Conservation (phyloP, 495 filamentous ascomycete genomes). For the Talaromyces liani region DNA sequence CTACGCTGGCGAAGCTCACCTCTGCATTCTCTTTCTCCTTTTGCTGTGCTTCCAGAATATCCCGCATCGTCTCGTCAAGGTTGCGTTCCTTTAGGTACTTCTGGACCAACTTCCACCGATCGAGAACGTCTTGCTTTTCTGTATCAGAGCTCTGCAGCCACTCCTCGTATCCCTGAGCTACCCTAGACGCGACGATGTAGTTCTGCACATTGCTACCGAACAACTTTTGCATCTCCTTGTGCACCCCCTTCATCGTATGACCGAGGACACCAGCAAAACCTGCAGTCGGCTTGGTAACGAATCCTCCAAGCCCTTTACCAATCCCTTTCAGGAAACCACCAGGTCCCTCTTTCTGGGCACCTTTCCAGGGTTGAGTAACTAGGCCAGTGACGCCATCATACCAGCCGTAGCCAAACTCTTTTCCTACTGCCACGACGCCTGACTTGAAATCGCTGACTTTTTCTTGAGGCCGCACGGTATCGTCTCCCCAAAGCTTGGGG, state of each 20-base stretch:
- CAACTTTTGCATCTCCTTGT: conserved; percentile 60
- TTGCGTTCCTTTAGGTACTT: not conserved
- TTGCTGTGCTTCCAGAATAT: not conserved
- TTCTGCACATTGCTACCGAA: conserved; percentile 56
- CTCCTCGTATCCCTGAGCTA: conserved; percentile 54
- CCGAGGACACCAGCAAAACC: conserved; percentile 52
- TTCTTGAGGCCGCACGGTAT: conserved; percentile 40
- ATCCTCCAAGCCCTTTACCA: conserved; percentile 65
- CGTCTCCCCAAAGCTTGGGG: conserved; percentile 70
- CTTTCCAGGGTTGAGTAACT: conserved; percentile 59
- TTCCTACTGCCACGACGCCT: conserved; percentile 28
- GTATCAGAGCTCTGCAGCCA: conserved; percentile 41
- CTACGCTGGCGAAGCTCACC: not conserved
- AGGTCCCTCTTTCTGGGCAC: conserved; percentile 59
- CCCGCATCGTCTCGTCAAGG: not conserved
- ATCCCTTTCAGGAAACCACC: conserved; percentile 65
- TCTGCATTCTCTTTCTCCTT: not conserved
- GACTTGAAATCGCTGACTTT: not conserved
- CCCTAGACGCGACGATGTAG: conserved; percentile 62
- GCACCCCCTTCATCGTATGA: conserved; percentile 67
- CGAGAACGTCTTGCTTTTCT: conserved; percentile 50
- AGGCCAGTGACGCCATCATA: conserved; percentile 68
- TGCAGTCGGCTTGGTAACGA: conserved; percentile 61
- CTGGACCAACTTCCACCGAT: conserved; percentile 51
- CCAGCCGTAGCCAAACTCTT: conserved; percentile 50